Conservation (phyloP, 1,139 yeast genomes). For the Entelexis sorbosivorans region DNA sequence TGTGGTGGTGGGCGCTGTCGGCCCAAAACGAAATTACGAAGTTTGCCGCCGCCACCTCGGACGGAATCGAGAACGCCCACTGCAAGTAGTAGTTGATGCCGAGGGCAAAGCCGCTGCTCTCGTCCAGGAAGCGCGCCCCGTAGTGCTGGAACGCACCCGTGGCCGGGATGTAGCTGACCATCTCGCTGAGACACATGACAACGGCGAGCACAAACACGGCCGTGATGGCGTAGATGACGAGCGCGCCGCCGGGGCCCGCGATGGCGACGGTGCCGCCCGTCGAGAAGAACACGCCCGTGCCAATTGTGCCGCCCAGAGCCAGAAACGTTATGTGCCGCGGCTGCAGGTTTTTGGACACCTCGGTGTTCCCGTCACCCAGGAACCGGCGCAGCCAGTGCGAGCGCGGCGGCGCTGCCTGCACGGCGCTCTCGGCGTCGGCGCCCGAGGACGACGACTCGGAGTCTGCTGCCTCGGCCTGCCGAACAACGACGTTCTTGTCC, state of each 20-base stretch:
- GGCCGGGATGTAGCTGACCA: constrained; percentile 50
- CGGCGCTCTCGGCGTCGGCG: background rate
- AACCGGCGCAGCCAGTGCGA: constrained; percentile 5
- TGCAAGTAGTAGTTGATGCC: constrained; percentile 47
- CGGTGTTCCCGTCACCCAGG: constrained; percentile 7
- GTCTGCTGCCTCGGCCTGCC: background rate
- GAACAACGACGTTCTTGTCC: background rate
- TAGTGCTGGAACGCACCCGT: constrained; percentile 53
- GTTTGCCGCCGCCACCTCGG: constrained; percentile 39
- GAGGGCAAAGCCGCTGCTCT: constrained; percentile 47
- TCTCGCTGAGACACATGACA: constrained; percentile 53
- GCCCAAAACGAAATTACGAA: constrained; percentile 52
- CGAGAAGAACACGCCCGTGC: constrained; percentile 60
- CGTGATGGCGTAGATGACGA: constrained; percentile 47
- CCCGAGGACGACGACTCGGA: background rate
- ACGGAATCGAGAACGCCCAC: constrained; percentile 48
- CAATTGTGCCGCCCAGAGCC: constrained; percentile 31
- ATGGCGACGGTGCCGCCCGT: constrained; percentile 47
- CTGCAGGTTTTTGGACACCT: constrained; percentile 7
- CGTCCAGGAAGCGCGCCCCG: constrained; percentile 47
- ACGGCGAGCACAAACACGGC: constrained; percentile 50
- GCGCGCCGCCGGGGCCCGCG: constrained; percentile 55
- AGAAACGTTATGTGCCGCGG: constrained; percentile 6
- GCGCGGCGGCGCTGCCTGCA: background rate
- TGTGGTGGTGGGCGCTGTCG: constrained; percentile 22